Evolutionary conservation across 2,329 filamentous ascomycete species (phyloP).

Genomic region (Fusarium pilosicola): DNA sequence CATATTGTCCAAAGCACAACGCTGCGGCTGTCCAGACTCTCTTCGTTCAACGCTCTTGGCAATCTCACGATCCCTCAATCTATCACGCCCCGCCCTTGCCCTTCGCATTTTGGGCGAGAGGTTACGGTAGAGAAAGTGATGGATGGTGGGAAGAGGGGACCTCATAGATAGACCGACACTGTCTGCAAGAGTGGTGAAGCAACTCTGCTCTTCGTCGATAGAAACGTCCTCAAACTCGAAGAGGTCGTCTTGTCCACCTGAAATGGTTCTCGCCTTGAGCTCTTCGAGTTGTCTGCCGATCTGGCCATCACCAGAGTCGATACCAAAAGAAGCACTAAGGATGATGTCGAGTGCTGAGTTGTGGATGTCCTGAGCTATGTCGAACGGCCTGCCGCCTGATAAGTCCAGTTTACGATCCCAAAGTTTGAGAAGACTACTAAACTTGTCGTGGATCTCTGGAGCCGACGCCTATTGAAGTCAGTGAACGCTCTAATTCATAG

Average conservation of each 20-base stretch:
- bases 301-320: conserved; percentile 10
- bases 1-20: conserved; percentile 46
- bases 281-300: conserved; percentile 8
- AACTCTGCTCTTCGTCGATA: conserved; percentile 7
- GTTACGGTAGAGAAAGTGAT: conserved; percentile 29
- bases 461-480: conserved; percentile 40
- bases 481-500: background rate
- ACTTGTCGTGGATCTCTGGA: conserved; percentile 46
- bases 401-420: conserved; percentile 45
- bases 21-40: background rate
- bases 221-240: conserved; percentile 23
- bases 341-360: conserved; percentile 47
- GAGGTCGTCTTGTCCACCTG: conserved; percentile 6
- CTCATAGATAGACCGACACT: conserved; percentile 9
- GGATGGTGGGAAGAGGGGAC: conserved; percentile 8
- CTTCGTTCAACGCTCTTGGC: conserved; percentile 21
- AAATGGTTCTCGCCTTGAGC: background rate
- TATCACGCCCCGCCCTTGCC: background rate
- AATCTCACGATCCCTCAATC: conserved; percentile 24
- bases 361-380: conserved; percentile 44
- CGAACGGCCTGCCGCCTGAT: conserved; percentile 45
- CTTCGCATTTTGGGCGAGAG: conserved; percentile 7
- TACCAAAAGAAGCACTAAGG: conserved; percentile 44
- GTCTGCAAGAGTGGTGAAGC: conserved; percentile 14
- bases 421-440: conserved; percentile 44